Percentiles rank a stretch among this genome's conserved stretches.
Conservation (phyloP, 140 eudicot genomes). For the Flaveria floridana region DNA sequence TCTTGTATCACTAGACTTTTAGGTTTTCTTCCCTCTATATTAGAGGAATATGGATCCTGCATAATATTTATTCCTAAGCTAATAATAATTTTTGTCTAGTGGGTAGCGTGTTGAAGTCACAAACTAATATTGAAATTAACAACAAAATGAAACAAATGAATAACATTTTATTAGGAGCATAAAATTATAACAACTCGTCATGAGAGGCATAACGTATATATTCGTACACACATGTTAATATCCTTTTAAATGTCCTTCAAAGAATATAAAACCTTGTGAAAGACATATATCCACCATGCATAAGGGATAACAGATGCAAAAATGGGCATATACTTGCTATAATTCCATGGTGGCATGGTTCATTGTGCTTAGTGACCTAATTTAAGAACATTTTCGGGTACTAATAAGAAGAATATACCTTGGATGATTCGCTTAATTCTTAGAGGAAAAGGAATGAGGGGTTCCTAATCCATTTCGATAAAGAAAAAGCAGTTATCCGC, state of each 20-base stretch:
- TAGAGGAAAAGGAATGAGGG: constrained; percentile 21
- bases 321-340: constrained; percentile 36
- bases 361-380: constrained; percentile 25
- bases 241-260: background rate
- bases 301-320: constrained; percentile 30
- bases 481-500: constrained; percentile 5
- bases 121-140: constrained; percentile 8
- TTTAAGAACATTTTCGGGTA: constrained; percentile 25
- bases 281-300: constrained; percentile 16
- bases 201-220: constrained; percentile 25
- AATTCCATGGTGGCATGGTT: constrained; percentile 22
- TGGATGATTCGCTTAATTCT: constrained; percentile 23
- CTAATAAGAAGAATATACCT: constrained; percentile 35
- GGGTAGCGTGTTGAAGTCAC: constrained; percentile 7
- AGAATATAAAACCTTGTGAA: constrained; percentile 36
- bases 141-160: background rate
- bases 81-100: constrained; percentile 1
- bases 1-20: too few relatives aligned
- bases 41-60: constrained; percentile 29
- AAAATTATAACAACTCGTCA: constrained; percentile 17
- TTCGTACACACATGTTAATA: constrained; percentile 22
- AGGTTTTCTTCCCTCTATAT: background rate
- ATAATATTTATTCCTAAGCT: background rate
- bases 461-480: constrained; percentile 21
- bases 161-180: constrained; percentile 10